Evolutionary conservation across 2,329 filamentous ascomycete genomes (phyloP), one percentile per base, ranked within the genome.

Genomic region (Ophiostoma tasmaniense): DNA sequence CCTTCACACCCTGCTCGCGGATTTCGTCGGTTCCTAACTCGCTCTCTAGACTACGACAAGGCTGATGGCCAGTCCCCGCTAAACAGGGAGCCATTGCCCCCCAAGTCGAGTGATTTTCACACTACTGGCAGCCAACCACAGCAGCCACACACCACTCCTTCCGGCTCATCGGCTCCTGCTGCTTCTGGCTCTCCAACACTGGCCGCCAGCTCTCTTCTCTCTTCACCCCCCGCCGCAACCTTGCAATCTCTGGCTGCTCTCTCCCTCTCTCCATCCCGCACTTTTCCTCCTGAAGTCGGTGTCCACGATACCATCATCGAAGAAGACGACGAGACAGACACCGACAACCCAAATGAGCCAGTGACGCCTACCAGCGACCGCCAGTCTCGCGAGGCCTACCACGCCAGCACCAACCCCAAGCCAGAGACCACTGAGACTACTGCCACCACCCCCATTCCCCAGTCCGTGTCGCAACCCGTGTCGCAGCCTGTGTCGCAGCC

Each of bases 331-430:
- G 86, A 88, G 75, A 87, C 85, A 10, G 82, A 84, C 71, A 87
- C 83, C 76, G 86, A 88, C 74, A 83, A 82, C 30, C 79, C 81
- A 68, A 83, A 84, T 78, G 87, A 89, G 72, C 87, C 87, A 62
- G 80, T 86, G 70, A 89, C 87, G 28, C 87, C 87, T 65, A 82
- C 86, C 70, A 88, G 86, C 74, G 80, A 80, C 73, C 81, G 83
- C 71, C 82, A 84, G 74, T 86, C 85, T 64, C 82, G 83, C 70
- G 84, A 86, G 72, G 62, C 66, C 64, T 28, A 35, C 11, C 20
- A 55, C 64, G 3, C 52, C 20, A 33, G n/a, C 28, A 62, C 17
- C 59, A 35, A 35, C 30, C 33, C 61, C 20, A 64, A 33, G 64
- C 37, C 68, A 17, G 35, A 22, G 2, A 17, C 64, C n/a, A 37